phyloP scores from a whole-genome alignment of 1,139 yeast species.

The Blastobotrys arbuscula region DNA sequence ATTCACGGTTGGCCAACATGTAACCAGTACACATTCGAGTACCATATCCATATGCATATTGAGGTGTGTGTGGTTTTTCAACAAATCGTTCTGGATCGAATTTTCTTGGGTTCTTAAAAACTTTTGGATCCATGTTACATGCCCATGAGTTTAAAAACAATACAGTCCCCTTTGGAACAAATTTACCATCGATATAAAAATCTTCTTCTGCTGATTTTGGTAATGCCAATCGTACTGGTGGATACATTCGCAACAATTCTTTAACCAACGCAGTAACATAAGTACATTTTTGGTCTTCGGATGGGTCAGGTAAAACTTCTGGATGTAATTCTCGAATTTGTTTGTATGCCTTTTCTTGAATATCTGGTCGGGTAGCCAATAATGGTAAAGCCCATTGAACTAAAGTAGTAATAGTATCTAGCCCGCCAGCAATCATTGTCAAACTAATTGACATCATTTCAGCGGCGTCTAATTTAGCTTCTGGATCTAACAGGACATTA shows the following conservation, averaged over 20 bases:
- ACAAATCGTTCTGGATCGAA: conserved; percentile 60
- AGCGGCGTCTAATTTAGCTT: conserved; percentile 29
- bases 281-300: conserved; percentile 37
- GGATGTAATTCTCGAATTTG: conserved; percentile 35
- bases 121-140: conserved; percentile 55
- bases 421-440: conserved; percentile 72
- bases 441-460: conserved; percentile 59
- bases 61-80: conserved; percentile 34
- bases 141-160: conserved; percentile 63
- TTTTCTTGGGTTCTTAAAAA: conserved; percentile 42
- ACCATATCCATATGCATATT: conserved; percentile 64
- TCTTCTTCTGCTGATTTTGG: conserved; percentile 54
- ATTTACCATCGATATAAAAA: conserved; percentile 36
- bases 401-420: conserved; percentile 63
- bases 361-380: conserved; percentile 41
- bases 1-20: conserved; percentile 53
- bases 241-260: conserved; percentile 52
- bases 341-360: conserved; percentile 43
- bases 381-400: conserved; percentile 54
- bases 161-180: conserved; percentile 50
- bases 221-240: conserved; percentile 61
- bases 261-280: conserved; percentile 52
- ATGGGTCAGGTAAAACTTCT: conserved; percentile 44
- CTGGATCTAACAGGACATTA: conserved; percentile 32
- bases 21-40: conserved; percentile 64